Evolutionary conservation across 495 filamentous ascomycete genomes (phyloP).

Genomic region (Physcia stellaris): DNA sequence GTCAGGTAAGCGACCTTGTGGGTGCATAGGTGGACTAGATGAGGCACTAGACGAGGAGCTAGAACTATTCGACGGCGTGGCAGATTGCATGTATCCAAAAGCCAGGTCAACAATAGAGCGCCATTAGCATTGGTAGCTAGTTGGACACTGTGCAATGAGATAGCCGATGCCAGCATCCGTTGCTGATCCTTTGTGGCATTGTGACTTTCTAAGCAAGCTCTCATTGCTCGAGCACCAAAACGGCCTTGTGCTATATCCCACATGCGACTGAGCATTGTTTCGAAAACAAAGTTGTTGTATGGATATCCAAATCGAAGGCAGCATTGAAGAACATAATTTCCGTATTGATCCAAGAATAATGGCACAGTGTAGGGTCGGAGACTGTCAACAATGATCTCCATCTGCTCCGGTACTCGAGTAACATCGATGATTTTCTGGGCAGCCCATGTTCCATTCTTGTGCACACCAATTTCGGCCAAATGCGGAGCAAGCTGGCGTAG

Average conservation of each 20-base stretch:
- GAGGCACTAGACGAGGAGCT: slow-evolving; percentile 82
- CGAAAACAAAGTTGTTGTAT: slow-evolving; percentile 93
- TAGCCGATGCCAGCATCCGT: slow-evolving; percentile 83
- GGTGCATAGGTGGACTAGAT: slow-evolving; percentile 93
- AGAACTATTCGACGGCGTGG: slow-evolving; percentile 82
- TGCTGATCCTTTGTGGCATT: slow-evolving; percentile 92
- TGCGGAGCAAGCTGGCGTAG: slow-evolving; percentile 75
- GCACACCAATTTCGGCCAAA: slow-evolving; percentile 88
- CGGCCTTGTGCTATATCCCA: slow-evolving; percentile 90
- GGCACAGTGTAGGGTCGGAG: slow-evolving; percentile 76
- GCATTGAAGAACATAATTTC: slow-evolving; percentile 95
- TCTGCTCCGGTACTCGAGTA: slow-evolving; percentile 70
- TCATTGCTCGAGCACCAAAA: slow-evolving; percentile 91
- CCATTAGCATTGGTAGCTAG: slow-evolving; percentile 95
- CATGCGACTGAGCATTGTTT: slow-evolving; percentile 88
- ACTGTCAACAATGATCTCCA: slow-evolving; percentile 68
- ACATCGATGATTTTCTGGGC: slow-evolving; percentile 99
- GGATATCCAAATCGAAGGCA: slow-evolving; percentile 81
- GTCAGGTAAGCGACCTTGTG: slow-evolving; percentile 98
- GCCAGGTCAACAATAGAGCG: slow-evolving; percentile 89
- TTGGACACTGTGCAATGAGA: slow-evolving; percentile 91
- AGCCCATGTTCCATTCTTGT: slow-evolving; percentile 99
- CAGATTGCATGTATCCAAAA: slow-evolving; percentile 96
- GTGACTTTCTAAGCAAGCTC: slow-evolving; percentile 93
- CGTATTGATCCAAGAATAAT: slow-evolving; percentile 92